Evolutionary conservation across 139 green algal species (phyloP).

Genomic region (Haematococcus sp.): DNA sequence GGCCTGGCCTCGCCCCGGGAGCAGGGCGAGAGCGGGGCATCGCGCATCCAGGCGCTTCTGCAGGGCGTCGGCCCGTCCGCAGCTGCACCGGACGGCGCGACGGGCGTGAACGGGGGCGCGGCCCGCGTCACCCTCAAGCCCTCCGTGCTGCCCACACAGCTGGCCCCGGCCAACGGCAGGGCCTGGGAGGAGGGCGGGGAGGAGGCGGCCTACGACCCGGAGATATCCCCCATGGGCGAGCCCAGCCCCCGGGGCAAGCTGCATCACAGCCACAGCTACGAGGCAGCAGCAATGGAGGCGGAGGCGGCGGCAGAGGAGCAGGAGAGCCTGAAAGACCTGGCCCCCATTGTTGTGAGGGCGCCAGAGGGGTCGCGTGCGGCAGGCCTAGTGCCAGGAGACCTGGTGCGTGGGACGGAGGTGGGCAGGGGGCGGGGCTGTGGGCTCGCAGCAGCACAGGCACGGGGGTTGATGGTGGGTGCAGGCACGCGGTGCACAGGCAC

Average conservation of each 20-base stretch:
- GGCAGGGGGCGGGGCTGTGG: no score
- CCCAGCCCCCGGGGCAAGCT: not conserved
- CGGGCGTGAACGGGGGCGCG: not conserved
- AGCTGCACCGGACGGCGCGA: no score
- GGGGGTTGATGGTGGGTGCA: not conserved
- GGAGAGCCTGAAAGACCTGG: not conserved
- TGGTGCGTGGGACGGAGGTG: not conserved
- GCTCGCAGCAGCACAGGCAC: not conserved
- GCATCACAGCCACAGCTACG: not conserved
- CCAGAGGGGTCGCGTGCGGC: slow-evolving; percentile 13
- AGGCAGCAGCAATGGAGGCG: not conserved
- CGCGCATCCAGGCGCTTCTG: slow-evolving; percentile 11
- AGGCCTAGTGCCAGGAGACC: slow-evolving; percentile 5
- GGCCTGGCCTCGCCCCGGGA: not conserved
- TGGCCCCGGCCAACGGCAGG: no score
- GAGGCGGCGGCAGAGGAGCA: not conserved
- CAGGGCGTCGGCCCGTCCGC: slow-evolving; percentile 9
- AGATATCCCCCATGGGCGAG: not conserved
- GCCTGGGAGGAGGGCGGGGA: slow-evolving; percentile 2
- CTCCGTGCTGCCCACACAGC: not conserved
- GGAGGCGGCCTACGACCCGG: slow-evolving; percentile 33
- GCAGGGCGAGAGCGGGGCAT: not conserved
- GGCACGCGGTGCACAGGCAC: no score
- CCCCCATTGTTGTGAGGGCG: slow-evolving; percentile 1
- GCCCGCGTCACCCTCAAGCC: not conserved